Evolutionary conservation across 345 rosid genomes (phyloP).

Genomic region (Physaria fendleri): DNA sequence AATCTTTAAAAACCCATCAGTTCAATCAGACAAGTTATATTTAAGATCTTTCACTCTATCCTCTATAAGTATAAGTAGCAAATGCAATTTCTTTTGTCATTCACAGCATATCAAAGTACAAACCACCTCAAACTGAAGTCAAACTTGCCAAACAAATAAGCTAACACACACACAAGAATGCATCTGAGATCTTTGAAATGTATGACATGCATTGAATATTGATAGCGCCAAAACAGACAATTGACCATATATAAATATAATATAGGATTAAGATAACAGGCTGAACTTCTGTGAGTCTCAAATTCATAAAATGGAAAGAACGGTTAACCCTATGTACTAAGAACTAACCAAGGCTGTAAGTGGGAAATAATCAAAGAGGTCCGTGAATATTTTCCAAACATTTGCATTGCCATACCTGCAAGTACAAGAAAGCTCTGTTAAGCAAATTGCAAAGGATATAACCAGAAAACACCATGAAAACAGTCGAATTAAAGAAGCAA

Average conservation of each 20-base stretch:
- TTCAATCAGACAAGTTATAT: neutral
- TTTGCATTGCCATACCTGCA: slow-evolving; percentile 98
- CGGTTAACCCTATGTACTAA: neutral
- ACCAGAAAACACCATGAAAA: too few relatives aligned
- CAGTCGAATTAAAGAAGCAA: too few relatives aligned
- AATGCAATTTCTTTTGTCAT: too few relatives aligned
- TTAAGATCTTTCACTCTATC: too few relatives aligned
- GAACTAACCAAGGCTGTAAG: slow-evolving; percentile 90
- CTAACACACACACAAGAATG: neutral
- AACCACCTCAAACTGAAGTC: neutral
- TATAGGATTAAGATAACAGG: neutral
- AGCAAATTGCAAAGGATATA: neutral
- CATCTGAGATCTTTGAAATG: neutral
- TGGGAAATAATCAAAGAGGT: slow-evolving; percentile 97
- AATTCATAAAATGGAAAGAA: slow-evolving; percentile 3
- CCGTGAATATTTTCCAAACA: slow-evolving; percentile 96
- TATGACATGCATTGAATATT: neutral
- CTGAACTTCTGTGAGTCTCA: neutral
- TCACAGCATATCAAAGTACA: neutral
- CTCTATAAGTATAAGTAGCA: too few relatives aligned
- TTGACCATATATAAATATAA: neutral
- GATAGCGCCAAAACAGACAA: neutral
- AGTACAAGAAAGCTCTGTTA: slow-evolving; percentile 19
- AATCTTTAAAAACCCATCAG: neutral
- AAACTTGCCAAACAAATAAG: neutral